Evolutionary conservation across 2,329 filamentous ascomycete species (phyloP).

Genomic region (Claviceps citrina): DNA sequence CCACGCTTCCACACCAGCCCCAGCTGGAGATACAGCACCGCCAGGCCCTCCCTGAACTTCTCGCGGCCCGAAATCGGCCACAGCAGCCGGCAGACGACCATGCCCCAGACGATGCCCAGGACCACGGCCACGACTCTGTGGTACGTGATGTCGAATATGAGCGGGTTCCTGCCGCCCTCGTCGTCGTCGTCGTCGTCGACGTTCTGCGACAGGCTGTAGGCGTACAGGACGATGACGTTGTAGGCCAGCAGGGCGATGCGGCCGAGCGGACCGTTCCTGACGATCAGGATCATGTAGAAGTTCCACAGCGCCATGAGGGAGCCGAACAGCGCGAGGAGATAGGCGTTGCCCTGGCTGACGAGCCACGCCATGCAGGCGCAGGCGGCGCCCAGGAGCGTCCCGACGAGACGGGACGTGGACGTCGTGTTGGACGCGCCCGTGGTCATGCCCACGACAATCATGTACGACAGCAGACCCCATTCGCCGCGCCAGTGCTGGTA

Average conservation of each 20-base stretch:
- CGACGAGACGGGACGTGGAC: slow-evolving; percentile 69
- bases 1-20: slow-evolving; percentile 92
- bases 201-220: slow-evolving; percentile 70
- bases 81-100: slow-evolving; percentile 74
- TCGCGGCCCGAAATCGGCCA: slow-evolving; percentile 85
- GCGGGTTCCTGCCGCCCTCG: slow-evolving; percentile 68
- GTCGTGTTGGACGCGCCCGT: slow-evolving; percentile 93
- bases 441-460: slow-evolving; percentile 97
- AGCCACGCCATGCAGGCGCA: slow-evolving; percentile 69
- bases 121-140: slow-evolving; percentile 81
- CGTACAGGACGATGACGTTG: slow-evolving; percentile 87
- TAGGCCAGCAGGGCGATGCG: slow-evolving; percentile 91
- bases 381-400: slow-evolving; percentile 66
- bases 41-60: slow-evolving; percentile 79
- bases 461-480: slow-evolving; percentile 92
- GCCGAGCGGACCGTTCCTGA: slow-evolving; percentile 75
- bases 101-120: slow-evolving; percentile 77
- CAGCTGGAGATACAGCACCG: slow-evolving; percentile 86
- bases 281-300: slow-evolving; percentile 77
- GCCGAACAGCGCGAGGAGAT: slow-evolving; percentile 63
- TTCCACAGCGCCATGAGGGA: slow-evolving; percentile 68
- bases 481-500: slow-evolving; percentile 87
- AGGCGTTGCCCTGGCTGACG: slow-evolving; percentile 56
- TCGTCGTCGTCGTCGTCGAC: slow-evolving; percentile 76
- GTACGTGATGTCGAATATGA: slow-evolving; percentile 74